A percentile compares a stretch with the other conserved stretches of the same genome.
phyloP scores from a whole-genome alignment of 768 basidiomycete genomes.

The Suillus spraguei region DNA sequence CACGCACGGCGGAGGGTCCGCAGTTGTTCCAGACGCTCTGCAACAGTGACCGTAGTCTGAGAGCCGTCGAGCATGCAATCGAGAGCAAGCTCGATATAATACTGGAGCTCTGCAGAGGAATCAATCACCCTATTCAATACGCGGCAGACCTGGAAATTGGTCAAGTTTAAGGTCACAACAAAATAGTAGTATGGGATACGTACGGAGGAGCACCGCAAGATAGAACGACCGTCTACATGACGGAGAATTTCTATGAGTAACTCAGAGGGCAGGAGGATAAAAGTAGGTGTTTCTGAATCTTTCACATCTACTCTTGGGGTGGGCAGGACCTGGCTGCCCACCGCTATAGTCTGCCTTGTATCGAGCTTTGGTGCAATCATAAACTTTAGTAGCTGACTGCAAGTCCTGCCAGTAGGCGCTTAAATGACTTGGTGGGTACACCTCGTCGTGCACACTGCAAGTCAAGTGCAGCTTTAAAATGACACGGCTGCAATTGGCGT shows the following conservation, averaged over 20 bases:
- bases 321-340: not conserved
- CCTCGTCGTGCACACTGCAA: too few species aligned
- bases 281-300: not conserved
- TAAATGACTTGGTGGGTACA: not conserved
- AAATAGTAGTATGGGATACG: not conserved
- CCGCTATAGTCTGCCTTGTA: not conserved
- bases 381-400: not conserved
- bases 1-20: slow-evolving; percentile 39
- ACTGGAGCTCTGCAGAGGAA: slow-evolving; percentile 36
- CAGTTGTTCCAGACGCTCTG: slow-evolving; percentile 37
- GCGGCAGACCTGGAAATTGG: slow-evolving; percentile 24
- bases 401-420: not conserved
- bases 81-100: slow-evolving; percentile 40
- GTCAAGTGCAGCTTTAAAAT: not conserved
- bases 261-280: slow-evolving; percentile 2
- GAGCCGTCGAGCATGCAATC: slow-evolving; percentile 37
- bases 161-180: not conserved
- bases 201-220: slow-evolving; percentile 12
- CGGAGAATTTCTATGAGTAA: slow-evolving; percentile 8
- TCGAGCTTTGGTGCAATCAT: slow-evolving; percentile 2
- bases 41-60: slow-evolving; percentile 19
- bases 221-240: slow-evolving; percentile 4
- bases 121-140: slow-evolving; percentile 24
- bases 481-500: not conserved
- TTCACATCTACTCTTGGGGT: not conserved